Base-by-base conservation (phyloP, 2,329 filamentous ascomycete genomes). In the Aspergillus neotritici region DNA sequence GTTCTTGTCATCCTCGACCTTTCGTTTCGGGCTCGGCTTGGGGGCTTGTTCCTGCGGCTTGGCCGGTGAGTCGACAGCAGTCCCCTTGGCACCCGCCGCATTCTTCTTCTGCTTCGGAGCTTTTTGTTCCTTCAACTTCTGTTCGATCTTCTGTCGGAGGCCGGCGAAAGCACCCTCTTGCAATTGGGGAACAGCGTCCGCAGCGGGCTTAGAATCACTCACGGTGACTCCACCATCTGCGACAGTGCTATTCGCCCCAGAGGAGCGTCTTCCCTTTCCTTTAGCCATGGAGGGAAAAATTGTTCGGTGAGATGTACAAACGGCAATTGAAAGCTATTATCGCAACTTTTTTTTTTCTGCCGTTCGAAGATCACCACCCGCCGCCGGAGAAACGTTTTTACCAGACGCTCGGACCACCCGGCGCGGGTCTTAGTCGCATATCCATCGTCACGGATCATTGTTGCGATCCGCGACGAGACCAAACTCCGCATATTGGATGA, bases 101-200 rank as follows among this genome's bases (percentile, higher is more conserved):
- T 60, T 60, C 43, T 57, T 49, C 32, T 56, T 60, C 41, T 67
- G 54, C 28, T 65, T 64, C 13, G 51, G 46, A 13, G 53, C 50
- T 41, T 52, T 61, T 47, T 63, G 53, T 33, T 58, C 60, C 47
- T 66, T 63, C 53, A 66, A 55, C 39, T 59, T 66, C 48, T 65
- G 61, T 53, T 71, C 65, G 44, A 70, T 66, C 53, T 63, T 65
- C 48, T 67, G 60, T 48, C 66, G 66, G 41, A 70, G 57, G 40
- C 62, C 66, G 35, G 65, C 65, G 44, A 70, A 66, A 37, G 65
- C 65, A 43, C 60, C 56, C 42, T 63, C 64, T 39, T 68, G 64
- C 13, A 69, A 47, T 35, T 65, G 54, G 17, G 66, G 61, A 34
- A 64, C 21, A 32, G 52, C 53, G 33, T 58, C 58, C n/a, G 52